Conservation (phyloP, 78 protist species). For the Dictyostelium citrinum region DNA sequence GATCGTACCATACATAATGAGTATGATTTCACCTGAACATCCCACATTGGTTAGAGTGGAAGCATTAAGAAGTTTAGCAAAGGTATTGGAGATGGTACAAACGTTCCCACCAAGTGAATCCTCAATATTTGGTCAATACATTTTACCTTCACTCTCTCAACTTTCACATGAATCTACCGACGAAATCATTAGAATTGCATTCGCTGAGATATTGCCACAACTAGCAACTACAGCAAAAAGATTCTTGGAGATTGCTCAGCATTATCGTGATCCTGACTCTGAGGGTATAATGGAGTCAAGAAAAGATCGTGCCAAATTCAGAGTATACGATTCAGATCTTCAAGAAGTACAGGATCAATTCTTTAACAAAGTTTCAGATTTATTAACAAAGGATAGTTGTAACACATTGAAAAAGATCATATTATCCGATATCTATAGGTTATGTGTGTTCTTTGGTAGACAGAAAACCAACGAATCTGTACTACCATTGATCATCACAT, state of each 20-base stretch:
- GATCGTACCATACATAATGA: constrained; percentile 77
- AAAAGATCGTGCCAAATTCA: constrained; percentile 31
- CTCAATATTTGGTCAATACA: constrained; percentile 62
- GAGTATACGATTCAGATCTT: constrained; percentile 71
- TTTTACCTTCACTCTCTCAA: constrained; percentile 65
- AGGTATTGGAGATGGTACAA: constrained; percentile 77
- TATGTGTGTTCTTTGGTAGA: constrained; percentile 79
- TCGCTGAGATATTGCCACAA: constrained; percentile 65
- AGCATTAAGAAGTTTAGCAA: constrained; percentile 56
- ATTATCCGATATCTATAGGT: constrained; percentile 59
- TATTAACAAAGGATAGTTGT: constrained; percentile 77
- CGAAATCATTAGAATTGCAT: constrained; percentile 75
- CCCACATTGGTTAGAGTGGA: constrained; percentile 52
- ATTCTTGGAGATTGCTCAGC: constrained; percentile 72
- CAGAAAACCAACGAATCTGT: constrained; percentile 71
- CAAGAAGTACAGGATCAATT: constrained; percentile 69
- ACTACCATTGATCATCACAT: constrained; percentile 71
- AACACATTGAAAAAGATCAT: constrained; percentile 56
- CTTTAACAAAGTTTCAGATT: constrained; percentile 54
- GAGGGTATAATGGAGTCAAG: constrained; percentile 45
- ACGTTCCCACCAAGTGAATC: constrained; percentile 80
- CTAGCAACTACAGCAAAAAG: constrained; percentile 72
- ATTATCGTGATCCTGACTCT: constrained; percentile 58
- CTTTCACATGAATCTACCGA: constrained; percentile 25
- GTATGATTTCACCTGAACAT: constrained; percentile 38